Percentiles rank a stretch among this genome's conserved stretches.
Conservation (phyloP, 2,329 filamentous ascomycete species). For the Sporothrix mexicana region DNA sequence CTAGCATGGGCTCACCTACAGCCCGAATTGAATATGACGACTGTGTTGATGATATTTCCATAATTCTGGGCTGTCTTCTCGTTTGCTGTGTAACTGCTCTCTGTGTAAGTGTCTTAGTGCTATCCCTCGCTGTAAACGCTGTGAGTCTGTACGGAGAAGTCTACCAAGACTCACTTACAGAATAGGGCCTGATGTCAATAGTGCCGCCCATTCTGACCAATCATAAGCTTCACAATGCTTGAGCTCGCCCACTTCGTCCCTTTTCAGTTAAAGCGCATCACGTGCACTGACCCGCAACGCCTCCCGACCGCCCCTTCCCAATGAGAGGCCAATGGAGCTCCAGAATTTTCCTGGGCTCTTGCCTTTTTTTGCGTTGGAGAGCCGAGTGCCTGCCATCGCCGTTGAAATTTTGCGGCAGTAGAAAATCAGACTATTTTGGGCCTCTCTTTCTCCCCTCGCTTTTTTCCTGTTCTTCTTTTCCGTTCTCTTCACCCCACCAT, state of each 20-base stretch:
- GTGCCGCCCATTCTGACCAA: background rate
- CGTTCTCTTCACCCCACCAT: background rate
- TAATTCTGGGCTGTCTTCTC: background rate
- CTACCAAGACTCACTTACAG: background rate
- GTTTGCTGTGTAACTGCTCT: background rate
- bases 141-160: too few species aligned
- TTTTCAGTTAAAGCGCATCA: background rate
- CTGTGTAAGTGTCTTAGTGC: background rate
- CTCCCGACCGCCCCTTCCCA: conserved; percentile 13
- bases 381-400: conserved; percentile 25
- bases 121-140: background rate
- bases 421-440: conserved; percentile 28
- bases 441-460: conserved; percentile 7
- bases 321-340: conserved; percentile 3
- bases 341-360: conserved; percentile 8
- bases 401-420: conserved; percentile 27
- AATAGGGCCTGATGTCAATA: background rate
- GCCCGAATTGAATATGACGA: conserved; percentile 5
- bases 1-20: background rate
- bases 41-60: conserved; percentile 10
- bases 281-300: conserved; percentile 14
- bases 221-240: background rate
- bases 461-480: background rate
- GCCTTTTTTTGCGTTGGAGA: conserved; percentile 6
- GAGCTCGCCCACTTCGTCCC: background rate